These are phyloP conservation scores for Botryotinia globosa DNA, from an alignment of 2,329 filamentous ascomycete genomes.

Conservation along the genomic window DNA sequence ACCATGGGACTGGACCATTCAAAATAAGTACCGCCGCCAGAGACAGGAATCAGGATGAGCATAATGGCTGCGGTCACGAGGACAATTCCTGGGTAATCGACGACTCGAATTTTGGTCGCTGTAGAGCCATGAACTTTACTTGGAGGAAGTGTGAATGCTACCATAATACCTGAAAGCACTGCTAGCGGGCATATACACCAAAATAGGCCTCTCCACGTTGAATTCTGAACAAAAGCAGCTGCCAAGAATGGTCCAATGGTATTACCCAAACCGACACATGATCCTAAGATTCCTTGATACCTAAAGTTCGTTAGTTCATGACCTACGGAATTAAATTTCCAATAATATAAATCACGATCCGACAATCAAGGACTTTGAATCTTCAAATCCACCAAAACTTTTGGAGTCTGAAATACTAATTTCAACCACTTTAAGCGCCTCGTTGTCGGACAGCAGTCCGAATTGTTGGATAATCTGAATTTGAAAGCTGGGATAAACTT, in stretches of 20 bases:
- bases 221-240: conserved; percentile 40
- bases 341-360: neutral
- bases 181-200: conserved; percentile 53
- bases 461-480: neutral
- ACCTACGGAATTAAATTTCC: neutral
- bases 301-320: conserved; percentile 25
- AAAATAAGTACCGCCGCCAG: conserved; percentile 58
- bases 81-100: conserved; percentile 58
- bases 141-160: conserved; percentile 51
- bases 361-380: neutral
- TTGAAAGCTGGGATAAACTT: conserved; percentile 23
- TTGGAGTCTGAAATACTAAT: neutral
- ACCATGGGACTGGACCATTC: conserved; percentile 55
- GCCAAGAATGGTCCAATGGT: conserved; percentile 46
- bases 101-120: conserved; percentile 49
- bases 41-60: conserved; percentile 61
- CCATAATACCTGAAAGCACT: conserved; percentile 45
- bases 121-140: conserved; percentile 49
- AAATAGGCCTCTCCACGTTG: conserved; percentile 46
- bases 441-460: neutral
- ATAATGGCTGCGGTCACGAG: conserved; percentile 55
- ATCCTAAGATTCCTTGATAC: conserved; percentile 45
- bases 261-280: conserved; percentile 44
- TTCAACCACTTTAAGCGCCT: neutral
- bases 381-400: neutral